Percentiles rank a stretch among this genome's conserved stretches.
Evolutionary conservation across 139 green algal species (phyloP).

Genomic region (Yamagishiella unicocca): DNA sequence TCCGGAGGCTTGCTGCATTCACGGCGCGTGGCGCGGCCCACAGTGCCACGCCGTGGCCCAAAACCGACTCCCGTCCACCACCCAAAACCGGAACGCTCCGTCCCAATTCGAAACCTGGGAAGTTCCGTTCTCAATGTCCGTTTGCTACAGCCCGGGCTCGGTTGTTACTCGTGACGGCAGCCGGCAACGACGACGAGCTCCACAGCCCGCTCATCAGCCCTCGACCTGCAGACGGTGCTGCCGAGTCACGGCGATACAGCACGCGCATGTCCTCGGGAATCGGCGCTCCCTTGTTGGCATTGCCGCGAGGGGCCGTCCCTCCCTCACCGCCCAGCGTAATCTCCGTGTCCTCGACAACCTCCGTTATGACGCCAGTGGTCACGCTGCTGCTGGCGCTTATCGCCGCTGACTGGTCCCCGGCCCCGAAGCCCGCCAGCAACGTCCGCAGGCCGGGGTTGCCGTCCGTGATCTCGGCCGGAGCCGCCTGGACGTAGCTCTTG

Average conservation of each 20-base stretch:
- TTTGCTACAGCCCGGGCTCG: too few relatives aligned
- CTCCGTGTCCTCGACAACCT: neutral
- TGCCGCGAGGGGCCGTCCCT: neutral
- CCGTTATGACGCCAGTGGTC: neutral
- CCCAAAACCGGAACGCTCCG: too few relatives aligned
- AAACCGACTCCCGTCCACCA: too few relatives aligned
- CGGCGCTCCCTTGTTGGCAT: neutral
- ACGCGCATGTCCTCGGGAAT: neutral
- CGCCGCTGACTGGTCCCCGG: neutral
- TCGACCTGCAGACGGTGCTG: neutral
- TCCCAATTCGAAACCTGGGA: too few relatives aligned
- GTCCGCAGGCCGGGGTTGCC: slow-evolving; percentile 32
- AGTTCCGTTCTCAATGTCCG: too few relatives aligned
- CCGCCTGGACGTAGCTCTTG: slow-evolving; percentile 33
- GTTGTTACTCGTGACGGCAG: slow-evolving; percentile 11
- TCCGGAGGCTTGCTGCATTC: too few relatives aligned
- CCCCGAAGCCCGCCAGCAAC: slow-evolving; percentile 2
- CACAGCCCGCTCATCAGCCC: neutral
- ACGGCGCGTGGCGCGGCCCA: too few relatives aligned
- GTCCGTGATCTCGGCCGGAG: slow-evolving; percentile 27
- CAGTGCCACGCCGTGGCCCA: too few relatives aligned
- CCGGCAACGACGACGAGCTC: neutral
- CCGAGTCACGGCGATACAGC: slow-evolving; percentile 26
- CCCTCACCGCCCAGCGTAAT: too few relatives aligned
- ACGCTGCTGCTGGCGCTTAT: neutral